These are phyloP conservation scores for Neofusicoccum ribis DNA, from an alignment of 2,329 filamentous ascomycete genomes.

Conservation along the genomic window DNA sequence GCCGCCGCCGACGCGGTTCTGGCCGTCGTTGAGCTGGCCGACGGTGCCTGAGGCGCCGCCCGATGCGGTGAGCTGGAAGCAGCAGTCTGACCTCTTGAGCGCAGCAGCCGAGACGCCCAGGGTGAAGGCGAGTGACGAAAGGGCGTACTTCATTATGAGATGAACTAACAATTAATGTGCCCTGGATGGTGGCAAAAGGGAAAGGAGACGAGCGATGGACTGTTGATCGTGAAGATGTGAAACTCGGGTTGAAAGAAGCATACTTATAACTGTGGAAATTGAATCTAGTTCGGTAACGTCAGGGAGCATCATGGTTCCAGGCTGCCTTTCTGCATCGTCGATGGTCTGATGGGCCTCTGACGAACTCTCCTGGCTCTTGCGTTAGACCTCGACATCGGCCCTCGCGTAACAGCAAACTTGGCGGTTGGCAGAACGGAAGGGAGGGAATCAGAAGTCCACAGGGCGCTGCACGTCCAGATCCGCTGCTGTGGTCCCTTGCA, in stretches of 20 bases:
- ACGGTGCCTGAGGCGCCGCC: conserved; percentile 55
- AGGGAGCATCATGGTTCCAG: not conserved
- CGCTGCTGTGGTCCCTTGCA: not conserved
- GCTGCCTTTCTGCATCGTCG: not conserved
- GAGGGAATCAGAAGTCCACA: not conserved
- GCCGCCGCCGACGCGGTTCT: conserved; percentile 58
- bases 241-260: not conserved
- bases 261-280: conserved; percentile 14
- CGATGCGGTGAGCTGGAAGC: conserved; percentile 55
- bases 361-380: not conserved
- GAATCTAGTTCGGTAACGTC: not conserved
- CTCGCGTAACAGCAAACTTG: not conserved
- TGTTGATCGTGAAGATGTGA: conserved; percentile 4
- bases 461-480: not conserved
- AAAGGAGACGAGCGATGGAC: conserved; percentile 1
- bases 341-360: not conserved
- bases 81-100: conserved; percentile 32
- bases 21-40: conserved; percentile 63
- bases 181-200: not conserved
- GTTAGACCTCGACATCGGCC: not conserved
- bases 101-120: conserved; percentile 26
- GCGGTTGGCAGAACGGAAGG: not conserved
- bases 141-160: conserved; percentile 26
- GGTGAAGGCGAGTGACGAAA: conserved; percentile 24
- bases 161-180: not conserved